Conservation (phyloP, 1,139 yeast genomes). For the Debaryomyces singareniensis region DNA sequence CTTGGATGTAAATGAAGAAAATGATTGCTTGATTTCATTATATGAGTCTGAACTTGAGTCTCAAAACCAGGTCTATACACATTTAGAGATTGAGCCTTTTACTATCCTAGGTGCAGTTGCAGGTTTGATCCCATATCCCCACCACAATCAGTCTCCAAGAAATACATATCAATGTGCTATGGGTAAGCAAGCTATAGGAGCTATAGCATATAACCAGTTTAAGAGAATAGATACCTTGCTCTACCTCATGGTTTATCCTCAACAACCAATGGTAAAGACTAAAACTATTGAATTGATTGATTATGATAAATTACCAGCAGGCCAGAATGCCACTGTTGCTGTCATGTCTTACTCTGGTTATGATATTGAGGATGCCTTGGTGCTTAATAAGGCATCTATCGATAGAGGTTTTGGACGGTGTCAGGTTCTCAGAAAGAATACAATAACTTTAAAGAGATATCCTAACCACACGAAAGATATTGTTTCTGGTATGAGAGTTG, state of each 20-base stretch:
- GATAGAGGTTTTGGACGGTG: slow-evolving; percentile 98
- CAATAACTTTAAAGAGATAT: slow-evolving; percentile 81
- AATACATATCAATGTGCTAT: slow-evolving; percentile 99
- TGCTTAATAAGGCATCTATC: slow-evolving; percentile 82
- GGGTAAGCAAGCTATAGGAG: slow-evolving; percentile 99
- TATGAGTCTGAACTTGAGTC: slow-evolving; percentile 53
- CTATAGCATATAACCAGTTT: slow-evolving; percentile 95
- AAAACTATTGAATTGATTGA: slow-evolving; percentile 93
- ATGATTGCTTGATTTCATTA: slow-evolving; percentile 87
- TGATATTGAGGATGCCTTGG: slow-evolving; percentile 98
- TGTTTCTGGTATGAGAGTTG: slow-evolving; percentile 84
- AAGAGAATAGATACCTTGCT: slow-evolving; percentile 90
- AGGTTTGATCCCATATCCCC: slow-evolving; percentile 98
- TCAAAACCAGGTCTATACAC: slow-evolving; percentile 52
- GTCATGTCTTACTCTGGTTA: slow-evolving; percentile 99
- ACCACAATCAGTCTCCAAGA: slow-evolving; percentile 97
- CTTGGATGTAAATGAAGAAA: slow-evolving; percentile 95
- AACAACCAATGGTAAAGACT: slow-evolving; percentile 98
- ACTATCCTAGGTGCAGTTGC: slow-evolving; percentile 98
- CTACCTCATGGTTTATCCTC: slow-evolving; percentile 95
- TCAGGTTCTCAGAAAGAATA: slow-evolving; percentile 91
- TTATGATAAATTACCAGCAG: slow-evolving; percentile 96
- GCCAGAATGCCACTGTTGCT: slow-evolving; percentile 98
- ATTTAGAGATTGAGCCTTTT: slow-evolving; percentile 93
- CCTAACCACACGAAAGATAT: slow-evolving; percentile 93